A percentile compares a stretch with the other conserved stretches of the same genome.
These are phyloP conservation scores for Bathelium albidoporum DNA, from an alignment of 495 filamentous ascomycete species.

Conservation along the genomic window DNA sequence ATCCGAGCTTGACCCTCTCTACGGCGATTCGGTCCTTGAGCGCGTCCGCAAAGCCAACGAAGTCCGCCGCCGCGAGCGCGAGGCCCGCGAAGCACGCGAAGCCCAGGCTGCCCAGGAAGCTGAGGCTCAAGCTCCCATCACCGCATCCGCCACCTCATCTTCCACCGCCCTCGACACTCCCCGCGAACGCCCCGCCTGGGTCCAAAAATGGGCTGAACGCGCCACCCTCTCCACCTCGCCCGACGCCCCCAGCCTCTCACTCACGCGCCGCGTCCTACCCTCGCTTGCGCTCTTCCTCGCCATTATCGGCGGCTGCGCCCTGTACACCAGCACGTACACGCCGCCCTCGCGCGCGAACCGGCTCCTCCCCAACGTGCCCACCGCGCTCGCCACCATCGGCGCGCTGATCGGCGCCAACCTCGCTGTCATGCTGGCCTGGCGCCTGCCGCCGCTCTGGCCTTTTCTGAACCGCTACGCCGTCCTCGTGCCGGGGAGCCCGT, in stretches of 20 bases:
- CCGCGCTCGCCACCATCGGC: conserved; percentile 66
- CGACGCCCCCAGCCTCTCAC: conserved; percentile 16
- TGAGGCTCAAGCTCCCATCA: conserved; percentile 1
- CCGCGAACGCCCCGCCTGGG: conserved; percentile 19
- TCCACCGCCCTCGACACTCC: neutral
- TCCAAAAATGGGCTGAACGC: conserved; percentile 23
- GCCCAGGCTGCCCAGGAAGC: conserved; percentile 13
- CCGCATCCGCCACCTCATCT: conserved; percentile 7
- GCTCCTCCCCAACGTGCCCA: conserved; percentile 63
- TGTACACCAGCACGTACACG: conserved; percentile 51
- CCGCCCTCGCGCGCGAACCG: conserved; percentile 49
- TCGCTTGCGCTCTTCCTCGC: conserved; percentile 46
- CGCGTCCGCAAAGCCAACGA: neutral
- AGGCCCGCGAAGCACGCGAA: conserved; percentile 4
- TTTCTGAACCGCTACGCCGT: conserved; percentile 72
- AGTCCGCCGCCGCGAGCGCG: neutral
- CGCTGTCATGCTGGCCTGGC: conserved; percentile 54
- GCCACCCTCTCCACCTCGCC: conserved; percentile 15
- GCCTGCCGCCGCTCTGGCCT: conserved; percentile 57
- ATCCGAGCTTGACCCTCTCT: conserved; percentile 8
- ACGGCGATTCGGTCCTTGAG: conserved; percentile 4
- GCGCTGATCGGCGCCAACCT: conserved; percentile 57
- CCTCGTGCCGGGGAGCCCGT: conserved; percentile 56
- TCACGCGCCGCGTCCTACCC: conserved; percentile 52
- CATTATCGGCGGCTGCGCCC: conserved; percentile 40